These are phyloP conservation scores for Cucurbita moschata DNA, from an alignment of 306 rosid species.

Conservation along the genomic window DNA sequence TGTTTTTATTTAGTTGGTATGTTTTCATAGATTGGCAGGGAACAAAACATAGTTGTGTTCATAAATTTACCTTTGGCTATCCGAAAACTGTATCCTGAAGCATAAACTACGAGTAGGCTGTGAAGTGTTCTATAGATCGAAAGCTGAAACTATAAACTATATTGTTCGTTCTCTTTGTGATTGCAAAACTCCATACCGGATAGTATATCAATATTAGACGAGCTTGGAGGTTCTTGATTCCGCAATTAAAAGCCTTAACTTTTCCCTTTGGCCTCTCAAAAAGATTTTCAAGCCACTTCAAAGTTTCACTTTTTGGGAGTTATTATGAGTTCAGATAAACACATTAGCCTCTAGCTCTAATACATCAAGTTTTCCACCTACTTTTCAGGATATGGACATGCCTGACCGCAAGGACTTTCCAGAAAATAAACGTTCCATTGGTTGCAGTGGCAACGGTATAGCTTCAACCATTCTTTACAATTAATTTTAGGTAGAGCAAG, in stretches of 20 bases:
- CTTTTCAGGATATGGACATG: constrained; percentile 88
- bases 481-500: background rate
- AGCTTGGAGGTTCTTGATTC: background rate
- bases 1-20: background rate
- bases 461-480: background rate
- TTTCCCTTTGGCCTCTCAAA: background rate
- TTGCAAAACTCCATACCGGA: background rate
- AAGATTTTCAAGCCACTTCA: background rate
- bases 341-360: background rate
- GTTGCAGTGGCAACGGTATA: constrained; percentile 75
- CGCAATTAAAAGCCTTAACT: background rate
- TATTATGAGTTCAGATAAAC: background rate
- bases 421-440: constrained; percentile 69
- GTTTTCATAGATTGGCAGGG: background rate
- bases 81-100: background rate
- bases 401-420: constrained; percentile 49
- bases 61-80: background rate
- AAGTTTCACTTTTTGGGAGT: background rate
- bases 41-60: background rate
- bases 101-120: background rate
- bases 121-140: background rate
- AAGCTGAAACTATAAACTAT: background rate
- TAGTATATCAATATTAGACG: background rate
- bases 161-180: background rate
- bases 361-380: background rate